Conservation (phyloP, 2,329 filamentous ascomycete species). For the Teratosphaeria epicoccoides region DNA sequence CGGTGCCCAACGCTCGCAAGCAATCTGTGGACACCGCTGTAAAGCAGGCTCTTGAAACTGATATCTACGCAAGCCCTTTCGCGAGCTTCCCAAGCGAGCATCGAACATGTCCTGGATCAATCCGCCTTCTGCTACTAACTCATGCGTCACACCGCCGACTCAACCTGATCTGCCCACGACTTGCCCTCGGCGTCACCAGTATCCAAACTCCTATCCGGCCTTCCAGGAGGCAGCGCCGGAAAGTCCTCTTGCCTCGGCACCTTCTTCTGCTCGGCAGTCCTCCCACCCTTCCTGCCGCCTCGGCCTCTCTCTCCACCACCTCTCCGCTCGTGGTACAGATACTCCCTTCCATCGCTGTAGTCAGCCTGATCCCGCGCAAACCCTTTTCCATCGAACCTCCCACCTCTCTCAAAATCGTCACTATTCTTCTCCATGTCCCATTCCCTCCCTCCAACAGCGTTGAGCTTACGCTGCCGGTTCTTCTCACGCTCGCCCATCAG, state of each 20-base stretch:
- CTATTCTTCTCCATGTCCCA: constrained; percentile 46
- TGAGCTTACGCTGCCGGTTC: constrained; percentile 49
- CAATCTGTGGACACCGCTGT: too few relatives aligned
- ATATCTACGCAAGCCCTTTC: too few relatives aligned
- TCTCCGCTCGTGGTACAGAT: constrained; percentile 23
- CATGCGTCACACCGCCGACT: constrained; percentile 14
- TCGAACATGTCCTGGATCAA: too few relatives aligned
- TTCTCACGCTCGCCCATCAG: constrained; percentile 54
- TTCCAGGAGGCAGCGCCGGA: constrained; percentile 31
- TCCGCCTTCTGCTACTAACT: background rate
- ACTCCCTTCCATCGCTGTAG: constrained; percentile 25
- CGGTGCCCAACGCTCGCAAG: too few relatives aligned
- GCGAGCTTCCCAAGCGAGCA: too few relatives aligned
- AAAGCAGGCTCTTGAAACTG: too few relatives aligned
- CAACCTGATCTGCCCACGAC: constrained; percentile 39
- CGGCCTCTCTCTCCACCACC: constrained; percentile 20
- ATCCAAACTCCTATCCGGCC: constrained; percentile 2
- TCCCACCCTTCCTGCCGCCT: constrained; percentile 16
- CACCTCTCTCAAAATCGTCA: constrained; percentile 28
- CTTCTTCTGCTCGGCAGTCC: constrained; percentile 6
- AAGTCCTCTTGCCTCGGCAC: constrained; percentile 36
- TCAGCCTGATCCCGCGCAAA: constrained; percentile 22
- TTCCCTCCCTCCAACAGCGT: constrained; percentile 47
- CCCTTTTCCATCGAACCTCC: constrained; percentile 16
- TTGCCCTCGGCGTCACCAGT: constrained; percentile 4